A percentile compares a stretch with the other conserved stretches of the same genome.
Evolutionary conservation across 139 green algal species (phyloP).

Genomic region (Coccomyxa sp.): DNA sequence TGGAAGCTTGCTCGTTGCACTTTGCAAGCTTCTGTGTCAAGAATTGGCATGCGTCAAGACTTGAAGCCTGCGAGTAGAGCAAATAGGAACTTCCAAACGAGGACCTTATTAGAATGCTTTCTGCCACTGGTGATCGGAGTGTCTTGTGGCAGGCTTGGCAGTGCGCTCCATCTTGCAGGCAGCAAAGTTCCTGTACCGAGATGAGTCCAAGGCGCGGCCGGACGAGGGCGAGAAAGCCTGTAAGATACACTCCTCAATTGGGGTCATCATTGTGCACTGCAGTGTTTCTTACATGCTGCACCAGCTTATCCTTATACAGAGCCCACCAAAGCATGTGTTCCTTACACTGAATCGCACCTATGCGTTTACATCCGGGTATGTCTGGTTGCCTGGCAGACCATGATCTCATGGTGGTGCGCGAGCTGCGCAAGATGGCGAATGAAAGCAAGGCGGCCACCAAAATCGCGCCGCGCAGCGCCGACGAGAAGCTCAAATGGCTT

Average conservation of each 20-base stretch:
- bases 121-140: too few species aligned
- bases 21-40: too few species aligned
- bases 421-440: conserved; percentile 46
- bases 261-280: neutral
- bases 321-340: too few species aligned
- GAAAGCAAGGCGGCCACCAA: conserved; percentile 6
- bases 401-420: conserved; percentile 44
- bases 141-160: conserved; percentile 8
- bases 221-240: conserved; percentile 37
- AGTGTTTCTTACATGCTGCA: neutral
- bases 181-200: conserved; percentile 58
- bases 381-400: conserved; percentile 15
- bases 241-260: conserved; percentile 24
- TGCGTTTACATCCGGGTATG: too few species aligned
- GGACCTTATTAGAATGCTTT: too few species aligned
- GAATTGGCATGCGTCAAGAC: too few species aligned
- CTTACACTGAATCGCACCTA: too few species aligned
- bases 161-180: conserved; percentile 21
- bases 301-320: neutral
- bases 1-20: too few species aligned
- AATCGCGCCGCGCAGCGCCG: conserved; percentile 5
- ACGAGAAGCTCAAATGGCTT: conserved; percentile 62
- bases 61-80: too few species aligned
- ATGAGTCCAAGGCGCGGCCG: conserved; percentile 21
- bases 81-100: too few species aligned